Percentiles rank a stretch among this genome's conserved stretches.
These are phyloP conservation scores for Adansonia madagascariensis DNA, from an alignment of 441 rosid genomes.

Conservation along the genomic window DNA sequence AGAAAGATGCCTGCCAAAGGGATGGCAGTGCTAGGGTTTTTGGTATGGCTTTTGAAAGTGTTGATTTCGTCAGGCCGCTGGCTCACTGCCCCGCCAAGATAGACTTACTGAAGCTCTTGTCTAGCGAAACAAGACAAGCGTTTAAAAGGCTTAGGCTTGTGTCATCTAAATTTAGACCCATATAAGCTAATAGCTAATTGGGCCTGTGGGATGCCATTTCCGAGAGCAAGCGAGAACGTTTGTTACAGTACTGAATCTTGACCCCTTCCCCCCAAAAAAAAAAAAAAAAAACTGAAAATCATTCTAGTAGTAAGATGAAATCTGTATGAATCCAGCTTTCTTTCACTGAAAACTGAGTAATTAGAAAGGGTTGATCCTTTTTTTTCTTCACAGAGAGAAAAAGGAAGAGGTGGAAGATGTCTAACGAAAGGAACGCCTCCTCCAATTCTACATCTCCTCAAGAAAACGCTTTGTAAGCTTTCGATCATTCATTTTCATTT, in stretches of 20 bases:
- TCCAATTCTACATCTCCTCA: conserved; percentile 36
- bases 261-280: not conserved
- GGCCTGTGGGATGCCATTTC: conserved; percentile 13
- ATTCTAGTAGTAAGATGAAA: not conserved
- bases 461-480: conserved; percentile 66
- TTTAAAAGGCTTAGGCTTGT: not conserved
- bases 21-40: conserved; percentile 25
- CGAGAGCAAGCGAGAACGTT: not conserved
- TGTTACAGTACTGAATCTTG: not conserved
- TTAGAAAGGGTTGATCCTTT: conserved; percentile 3
- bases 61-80: not conserved
- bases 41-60: not conserved
- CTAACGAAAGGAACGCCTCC: conserved; percentile 54
- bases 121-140: not conserved
- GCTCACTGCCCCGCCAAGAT: conserved; percentile 14
- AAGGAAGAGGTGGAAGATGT: conserved; percentile 38
- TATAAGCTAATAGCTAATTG: conserved; percentile 2
- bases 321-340: conserved; percentile 2
- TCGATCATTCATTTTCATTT: not conserved
- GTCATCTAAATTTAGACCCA: not conserved
- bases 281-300: not conserved
- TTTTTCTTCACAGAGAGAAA: not conserved
- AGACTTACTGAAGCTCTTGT: not conserved
- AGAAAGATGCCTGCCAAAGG: not conserved
- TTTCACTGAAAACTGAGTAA: not conserved